Percentiles rank a stretch among this genome's conserved stretches.
These are phyloP conservation scores for Colletotrichum ledebouriae DNA, from an alignment of 2,329 filamentous ascomycete genomes.

Conservation along the genomic window DNA sequence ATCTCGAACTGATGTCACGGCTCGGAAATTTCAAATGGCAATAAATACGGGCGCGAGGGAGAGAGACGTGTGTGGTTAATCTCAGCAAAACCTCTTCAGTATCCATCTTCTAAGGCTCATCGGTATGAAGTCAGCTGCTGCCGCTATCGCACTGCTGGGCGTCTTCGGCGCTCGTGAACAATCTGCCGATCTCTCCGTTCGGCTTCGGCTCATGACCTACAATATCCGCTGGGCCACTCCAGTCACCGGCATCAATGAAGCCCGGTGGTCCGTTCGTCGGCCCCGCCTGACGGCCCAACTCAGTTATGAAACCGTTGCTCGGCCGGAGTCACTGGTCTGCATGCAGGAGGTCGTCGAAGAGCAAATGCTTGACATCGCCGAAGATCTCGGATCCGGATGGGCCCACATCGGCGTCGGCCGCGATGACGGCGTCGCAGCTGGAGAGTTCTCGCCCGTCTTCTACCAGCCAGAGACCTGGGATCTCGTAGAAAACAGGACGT, in stretches of 20 bases:
- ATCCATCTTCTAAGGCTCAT: not conserved
- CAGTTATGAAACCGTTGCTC: conserved; percentile 52
- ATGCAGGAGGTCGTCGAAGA: conserved; percentile 63
- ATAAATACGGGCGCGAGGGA: not conserved
- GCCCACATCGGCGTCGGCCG: conserved; percentile 68
- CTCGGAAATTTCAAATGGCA: too few species aligned
- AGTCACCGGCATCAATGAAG: conserved; percentile 54
- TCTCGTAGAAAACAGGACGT: conserved; percentile 64
- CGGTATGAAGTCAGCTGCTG: not conserved
- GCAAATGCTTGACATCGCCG: conserved; percentile 59
- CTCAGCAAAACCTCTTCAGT: not conserved
- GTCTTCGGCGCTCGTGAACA: conserved; percentile 1
- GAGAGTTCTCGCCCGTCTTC: conserved; percentile 79
- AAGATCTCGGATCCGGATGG: conserved; percentile 60
- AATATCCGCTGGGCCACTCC: conserved; percentile 64
- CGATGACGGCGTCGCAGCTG: conserved; percentile 69
- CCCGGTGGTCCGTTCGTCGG: conserved; percentile 56
- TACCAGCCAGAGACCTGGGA: conserved; percentile 68
- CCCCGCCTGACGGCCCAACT: conserved; percentile 55
- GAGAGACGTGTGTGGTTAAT: not conserved
- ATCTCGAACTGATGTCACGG: not conserved
- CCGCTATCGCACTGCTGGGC: conserved; percentile 1
- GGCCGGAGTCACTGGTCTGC: conserved; percentile 55
- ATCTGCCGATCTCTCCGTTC: conserved; percentile 46
- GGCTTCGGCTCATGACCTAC: conserved; percentile 60